A percentile compares a stretch with the other conserved stretches of the same genome.
Conservation (phyloP, 1,284 basidiomycete species). For the Trichosporon coremiiforme region DNA sequence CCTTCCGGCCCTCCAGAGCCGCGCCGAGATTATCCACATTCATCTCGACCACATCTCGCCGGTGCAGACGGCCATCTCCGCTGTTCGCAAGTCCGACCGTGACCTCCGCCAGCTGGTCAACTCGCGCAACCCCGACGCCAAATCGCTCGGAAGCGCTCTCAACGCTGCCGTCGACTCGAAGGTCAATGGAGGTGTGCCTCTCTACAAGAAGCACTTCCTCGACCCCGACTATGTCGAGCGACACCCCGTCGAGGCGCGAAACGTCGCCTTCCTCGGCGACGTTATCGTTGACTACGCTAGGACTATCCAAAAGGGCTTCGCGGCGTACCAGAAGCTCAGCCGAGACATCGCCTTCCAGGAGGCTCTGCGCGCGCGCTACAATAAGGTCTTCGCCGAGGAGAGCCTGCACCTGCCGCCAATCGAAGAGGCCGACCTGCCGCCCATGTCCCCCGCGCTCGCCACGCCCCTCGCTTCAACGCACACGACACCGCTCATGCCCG, state of each 20-base stretch:
- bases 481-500: slow-evolving; percentile 19
- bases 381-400: slow-evolving; percentile 86
- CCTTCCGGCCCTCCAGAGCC: slow-evolving; percentile 87
- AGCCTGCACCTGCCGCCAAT: slow-evolving; percentile 57
- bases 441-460: slow-evolving; percentile 16
- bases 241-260: slow-evolving; percentile 70
- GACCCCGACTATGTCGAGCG: slow-evolving; percentile 67
- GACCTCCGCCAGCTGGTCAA: slow-evolving; percentile 33
- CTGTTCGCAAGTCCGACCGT: slow-evolving; percentile 63
- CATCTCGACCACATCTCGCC: slow-evolving; percentile 81
- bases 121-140: slow-evolving; percentile 62
- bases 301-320: slow-evolving; percentile 78
- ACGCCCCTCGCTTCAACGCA: slow-evolving; percentile 20
- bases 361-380: slow-evolving; percentile 80
- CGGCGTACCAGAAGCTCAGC: slow-evolving; percentile 71
- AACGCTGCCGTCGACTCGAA: slow-evolving; percentile 87
- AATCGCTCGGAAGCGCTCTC: slow-evolving; percentile 80
- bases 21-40: slow-evolving; percentile 82
- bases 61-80: slow-evolving; percentile 77
- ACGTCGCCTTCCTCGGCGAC: slow-evolving; percentile 69
- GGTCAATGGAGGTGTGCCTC: slow-evolving; percentile 71
- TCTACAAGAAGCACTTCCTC: slow-evolving; percentile 69
- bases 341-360: slow-evolving; percentile 91
- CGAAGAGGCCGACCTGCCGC: slow-evolving; percentile 26
- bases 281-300: slow-evolving; percentile 84